Conservation (phyloP, 1,284 basidiomycete species). For the Bondarzewia mesenterica region DNA sequence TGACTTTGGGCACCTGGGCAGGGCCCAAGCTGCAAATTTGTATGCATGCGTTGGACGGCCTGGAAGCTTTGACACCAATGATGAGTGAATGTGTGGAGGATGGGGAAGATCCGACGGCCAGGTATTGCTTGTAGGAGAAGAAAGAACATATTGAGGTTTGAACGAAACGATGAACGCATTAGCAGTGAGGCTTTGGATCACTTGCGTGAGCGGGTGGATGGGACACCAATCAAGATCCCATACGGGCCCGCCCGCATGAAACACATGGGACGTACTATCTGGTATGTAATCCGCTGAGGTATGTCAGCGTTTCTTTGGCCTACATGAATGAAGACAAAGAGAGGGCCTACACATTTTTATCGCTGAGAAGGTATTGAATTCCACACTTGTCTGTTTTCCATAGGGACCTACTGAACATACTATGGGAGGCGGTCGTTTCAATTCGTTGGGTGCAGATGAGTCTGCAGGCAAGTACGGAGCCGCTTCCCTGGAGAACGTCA, state of each 20-base stretch:
- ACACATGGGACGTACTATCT: constrained; percentile 51
- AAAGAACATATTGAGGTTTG: too few relatives aligned
- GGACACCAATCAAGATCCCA: constrained; percentile 92
- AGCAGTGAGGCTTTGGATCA: constrained; percentile 5
- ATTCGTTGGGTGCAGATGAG: constrained; percentile 33
- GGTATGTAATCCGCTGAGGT: constrained; percentile 31
- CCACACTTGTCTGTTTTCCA: constrained; percentile 37
- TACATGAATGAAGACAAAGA: neutral
- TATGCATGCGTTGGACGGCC: constrained; percentile 52
- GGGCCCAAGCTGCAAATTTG: constrained; percentile 56
- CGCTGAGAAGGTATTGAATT: constrained; percentile 48
- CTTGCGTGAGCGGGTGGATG: constrained; percentile 51
- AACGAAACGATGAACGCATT: too few relatives aligned
- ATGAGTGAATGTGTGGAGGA: constrained; percentile 48
- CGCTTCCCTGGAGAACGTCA: constrained; percentile 37
- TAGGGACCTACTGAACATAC: constrained; percentile 57
- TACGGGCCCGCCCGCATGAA: constrained; percentile 79
- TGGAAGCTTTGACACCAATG: constrained; percentile 44
- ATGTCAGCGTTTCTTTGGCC: neutral
- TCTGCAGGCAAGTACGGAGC: constrained; percentile 50
- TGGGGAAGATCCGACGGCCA: constrained; percentile 77
- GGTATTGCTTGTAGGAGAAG: constrained; percentile 53
- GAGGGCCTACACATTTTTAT: constrained; percentile 44
- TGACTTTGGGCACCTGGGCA: constrained; percentile 15
- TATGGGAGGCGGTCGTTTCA: constrained; percentile 43